These are phyloP conservation scores for Aureobasidium leucospermi DNA, from an alignment of 2,329 filamentous ascomycete genomes.

Conservation along the genomic window DNA sequence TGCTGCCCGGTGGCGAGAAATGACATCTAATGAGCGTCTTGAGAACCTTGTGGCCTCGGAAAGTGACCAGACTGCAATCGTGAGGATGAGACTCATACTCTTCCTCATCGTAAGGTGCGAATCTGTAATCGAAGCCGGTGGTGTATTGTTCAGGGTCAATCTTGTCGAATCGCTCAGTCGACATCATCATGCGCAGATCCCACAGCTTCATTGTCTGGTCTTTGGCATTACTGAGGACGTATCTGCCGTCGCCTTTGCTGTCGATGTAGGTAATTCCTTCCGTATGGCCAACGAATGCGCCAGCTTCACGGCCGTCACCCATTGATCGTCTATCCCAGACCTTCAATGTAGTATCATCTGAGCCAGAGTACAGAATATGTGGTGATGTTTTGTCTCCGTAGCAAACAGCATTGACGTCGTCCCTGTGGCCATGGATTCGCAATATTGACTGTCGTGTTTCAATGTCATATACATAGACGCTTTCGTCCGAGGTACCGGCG, in stretches of 20 bases:
- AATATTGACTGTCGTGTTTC: slow-evolving; percentile 71
- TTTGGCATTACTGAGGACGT: slow-evolving; percentile 89
- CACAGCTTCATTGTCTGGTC: slow-evolving; percentile 97
- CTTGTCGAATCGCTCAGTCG: slow-evolving; percentile 54
- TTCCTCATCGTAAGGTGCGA: slow-evolving; percentile 56
- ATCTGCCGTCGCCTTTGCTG: slow-evolving; percentile 81
- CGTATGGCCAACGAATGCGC: slow-evolving; percentile 58
- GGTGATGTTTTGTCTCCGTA: slow-evolving; percentile 84
- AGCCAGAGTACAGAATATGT: slow-evolving; percentile 92
- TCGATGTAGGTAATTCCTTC: slow-evolving; percentile 61
- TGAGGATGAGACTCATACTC: slow-evolving; percentile 67
- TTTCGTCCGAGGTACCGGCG: slow-evolving; percentile 71
- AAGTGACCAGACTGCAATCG: slow-evolving; percentile 90
- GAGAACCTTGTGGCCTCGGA: slow-evolving; percentile 80
- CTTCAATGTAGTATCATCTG: slow-evolving; percentile 87
- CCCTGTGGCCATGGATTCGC: slow-evolving; percentile 66
- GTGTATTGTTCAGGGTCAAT: slow-evolving; percentile 51
- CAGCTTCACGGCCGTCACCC: slow-evolving; percentile 54
- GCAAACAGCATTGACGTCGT: slow-evolving; percentile 95
- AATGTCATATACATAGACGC: slow-evolving; percentile 87
- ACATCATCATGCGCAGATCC: slow-evolving; percentile 87
- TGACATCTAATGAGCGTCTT: slow-evolving; percentile 91
- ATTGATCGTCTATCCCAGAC: slow-evolving; percentile 85
- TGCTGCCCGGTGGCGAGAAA: slow-evolving; percentile 80
- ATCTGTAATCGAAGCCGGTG: slow-evolving; percentile 68